phyloP scores from a whole-genome alignment of 768 basidiomycete species.

The Gautieria morchelliformis region DNA sequence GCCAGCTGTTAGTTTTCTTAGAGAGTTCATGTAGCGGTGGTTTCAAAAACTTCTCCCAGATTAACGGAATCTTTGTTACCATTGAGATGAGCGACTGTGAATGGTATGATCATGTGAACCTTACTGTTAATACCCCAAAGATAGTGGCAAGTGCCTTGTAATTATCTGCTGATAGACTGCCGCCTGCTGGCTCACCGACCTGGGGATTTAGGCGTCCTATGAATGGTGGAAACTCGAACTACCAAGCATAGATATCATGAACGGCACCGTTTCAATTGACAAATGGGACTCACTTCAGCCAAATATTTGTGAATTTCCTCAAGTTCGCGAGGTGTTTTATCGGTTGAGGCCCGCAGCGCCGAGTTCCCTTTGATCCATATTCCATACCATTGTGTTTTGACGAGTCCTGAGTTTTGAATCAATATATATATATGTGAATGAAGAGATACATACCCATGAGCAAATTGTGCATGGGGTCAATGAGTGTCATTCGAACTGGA shows the following conservation, averaged over 20 bases:
- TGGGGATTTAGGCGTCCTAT: background rate
- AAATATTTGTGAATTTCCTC: background rate
- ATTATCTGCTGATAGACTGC: background rate
- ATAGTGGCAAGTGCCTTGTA: background rate
- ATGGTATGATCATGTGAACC: too few species aligned
- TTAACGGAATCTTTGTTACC: too few species aligned
- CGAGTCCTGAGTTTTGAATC: conserved; percentile 6
- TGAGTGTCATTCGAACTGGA: conserved; percentile 17
- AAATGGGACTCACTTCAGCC: background rate
- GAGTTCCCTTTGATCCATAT: conserved; percentile 9
- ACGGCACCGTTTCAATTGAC: too few species aligned
- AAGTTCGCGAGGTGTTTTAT: background rate
- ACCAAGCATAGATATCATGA: too few species aligned
- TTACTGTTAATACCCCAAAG: background rate
- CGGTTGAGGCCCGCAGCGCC: background rate
- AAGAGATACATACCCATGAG: conserved; percentile 16
- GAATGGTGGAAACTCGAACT: background rate
- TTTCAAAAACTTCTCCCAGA: too few species aligned
- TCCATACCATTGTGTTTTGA: conserved; percentile 9
- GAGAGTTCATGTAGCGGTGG: too few species aligned
- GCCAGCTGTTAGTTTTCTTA: too few species aligned
- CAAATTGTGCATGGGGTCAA: conserved; percentile 27
- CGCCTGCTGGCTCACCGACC: background rate
- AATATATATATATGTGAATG: background rate
- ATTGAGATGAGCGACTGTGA: too few species aligned